Evolutionary conservation across 139 green algal genomes (phyloP), one percentile per base, ranked within the genome.

Genomic region (Trebouxia sp.): DNA sequence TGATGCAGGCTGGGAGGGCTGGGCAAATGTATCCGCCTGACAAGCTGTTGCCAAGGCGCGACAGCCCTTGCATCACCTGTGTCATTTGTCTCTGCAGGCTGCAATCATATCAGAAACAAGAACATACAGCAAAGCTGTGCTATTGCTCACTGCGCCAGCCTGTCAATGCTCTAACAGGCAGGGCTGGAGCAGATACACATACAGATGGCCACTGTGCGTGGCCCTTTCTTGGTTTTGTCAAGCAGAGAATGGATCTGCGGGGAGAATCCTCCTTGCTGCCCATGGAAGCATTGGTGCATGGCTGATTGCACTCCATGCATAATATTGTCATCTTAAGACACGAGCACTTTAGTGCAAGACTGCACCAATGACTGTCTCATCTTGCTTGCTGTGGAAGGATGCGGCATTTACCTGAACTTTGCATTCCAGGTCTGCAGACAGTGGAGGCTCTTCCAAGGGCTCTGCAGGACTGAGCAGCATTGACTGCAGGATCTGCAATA

Each of bases 391-490:
- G 48, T 56, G 48, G 48, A 56, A 56, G 48, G n/a, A n/a, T n/a
- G n/a, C n/a, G n/a, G n/a, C n/a, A n/a, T 4, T 22, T 37, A 76
- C 66, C 66, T 76, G 66, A 17, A 76, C 66, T 15, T 22, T 5
- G 12, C 24, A 38, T 12, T 20, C 66, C 8, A 37, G 38, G 22
- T 39, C 39, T 20, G 39, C 8, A 53, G 66, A 45, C 20, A 76
- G 38, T 37, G 38, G 37, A 30, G 38, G 11, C 1, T 53, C 41
- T 35, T 51, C 41, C 30, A 48, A 32, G 37, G 24, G 38, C 22
- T 76, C 66, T 55, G 66, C 39, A 38, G 66, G 66, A 38, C 20
- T 37, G 39, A 76, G 51, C 6, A 76, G 66, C 39, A 76, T 15
- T 14, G 22, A 7, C 17, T 76, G 66, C 66, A 76, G 3, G 15